These are phyloP conservation scores for Eutrema heterophyllum DNA, from an alignment of 345 rosid species.

Conservation along the genomic window DNA sequence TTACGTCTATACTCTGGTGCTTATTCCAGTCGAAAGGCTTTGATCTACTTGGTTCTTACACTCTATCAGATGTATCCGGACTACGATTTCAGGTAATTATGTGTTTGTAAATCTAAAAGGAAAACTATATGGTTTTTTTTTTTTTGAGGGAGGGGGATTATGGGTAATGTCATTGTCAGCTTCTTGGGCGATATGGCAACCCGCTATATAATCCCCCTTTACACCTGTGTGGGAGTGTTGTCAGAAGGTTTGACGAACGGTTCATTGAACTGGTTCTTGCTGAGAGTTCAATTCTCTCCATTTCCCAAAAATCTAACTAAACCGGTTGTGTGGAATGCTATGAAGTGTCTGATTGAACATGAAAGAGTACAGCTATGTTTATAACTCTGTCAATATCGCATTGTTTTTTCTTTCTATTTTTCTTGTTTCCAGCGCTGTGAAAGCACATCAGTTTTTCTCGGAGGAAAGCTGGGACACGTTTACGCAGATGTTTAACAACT, in stretches of 20 bases:
- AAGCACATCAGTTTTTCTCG: slow-evolving; percentile 87
- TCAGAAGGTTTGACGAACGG: slow-evolving; percentile 98
- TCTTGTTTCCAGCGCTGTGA: slow-evolving; percentile 71
- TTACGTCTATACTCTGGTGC: slow-evolving; percentile 32
- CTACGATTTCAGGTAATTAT: slow-evolving; percentile 91
- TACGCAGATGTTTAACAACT: slow-evolving; percentile 73
- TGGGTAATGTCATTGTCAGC: slow-evolving; percentile 99
- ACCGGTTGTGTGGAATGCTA: not conserved
- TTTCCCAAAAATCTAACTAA: slow-evolving; percentile 51
- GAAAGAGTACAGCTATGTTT: slow-evolving; percentile 1
- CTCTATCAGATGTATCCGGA: slow-evolving; percentile 92
- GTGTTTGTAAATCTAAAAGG: slow-evolving; percentile 2
- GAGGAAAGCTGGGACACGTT: slow-evolving; percentile 85
- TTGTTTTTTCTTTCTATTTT: slow-evolving; percentile 28
- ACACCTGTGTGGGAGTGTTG: slow-evolving; percentile 85
- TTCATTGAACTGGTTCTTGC: slow-evolving; percentile 84
- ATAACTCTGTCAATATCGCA: slow-evolving; percentile 30
- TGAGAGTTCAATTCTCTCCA: slow-evolving; percentile 99
- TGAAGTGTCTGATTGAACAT: slow-evolving; percentile 19
- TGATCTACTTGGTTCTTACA: slow-evolving; percentile 92
- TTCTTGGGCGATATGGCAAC: slow-evolving; percentile 91
- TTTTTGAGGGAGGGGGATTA: slow-evolving; percentile 50
- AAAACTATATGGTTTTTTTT: not conserved
- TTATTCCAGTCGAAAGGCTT: slow-evolving; percentile 84
- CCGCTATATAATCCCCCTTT: slow-evolving; percentile 64